Conservation (phyloP, 768 basidiomycete genomes). For the Mycena maculata region DNA sequence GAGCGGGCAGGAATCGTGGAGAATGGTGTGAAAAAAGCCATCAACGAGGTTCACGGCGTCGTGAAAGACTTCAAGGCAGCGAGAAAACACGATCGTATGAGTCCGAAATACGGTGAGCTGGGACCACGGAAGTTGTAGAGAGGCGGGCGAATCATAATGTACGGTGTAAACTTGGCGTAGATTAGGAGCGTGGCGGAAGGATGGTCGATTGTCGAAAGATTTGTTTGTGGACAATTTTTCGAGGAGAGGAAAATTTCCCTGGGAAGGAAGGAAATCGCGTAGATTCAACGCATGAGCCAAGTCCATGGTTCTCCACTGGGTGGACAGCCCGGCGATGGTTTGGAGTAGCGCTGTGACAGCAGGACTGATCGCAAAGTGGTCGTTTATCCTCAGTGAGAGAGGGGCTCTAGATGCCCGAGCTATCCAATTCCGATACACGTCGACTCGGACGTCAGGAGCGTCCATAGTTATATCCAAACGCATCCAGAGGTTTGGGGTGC, state of each 20-base stretch:
- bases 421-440: not conserved
- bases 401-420: not conserved
- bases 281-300: not conserved
- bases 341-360: not conserved
- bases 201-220: not conserved
- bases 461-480: not conserved
- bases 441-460: too few species aligned
- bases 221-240: not conserved
- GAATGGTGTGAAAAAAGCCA: too few species aligned
- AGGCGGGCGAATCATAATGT: too few species aligned
- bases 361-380: too few species aligned
- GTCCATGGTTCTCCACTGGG: not conserved
- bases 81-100: not conserved
- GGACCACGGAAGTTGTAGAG: not conserved
- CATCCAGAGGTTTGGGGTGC: conserved; percentile 30
- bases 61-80: not conserved
- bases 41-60: not conserved
- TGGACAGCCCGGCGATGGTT: not conserved
- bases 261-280: not conserved
- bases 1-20: not conserved
- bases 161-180: not conserved
- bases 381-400: not conserved
- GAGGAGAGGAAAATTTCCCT: not conserved
- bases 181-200: conserved; percentile 2
- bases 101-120: not conserved